phyloP scores from a whole-genome alignment of 768 basidiomycete genomes.

The Artomyces pyxidatus region DNA sequence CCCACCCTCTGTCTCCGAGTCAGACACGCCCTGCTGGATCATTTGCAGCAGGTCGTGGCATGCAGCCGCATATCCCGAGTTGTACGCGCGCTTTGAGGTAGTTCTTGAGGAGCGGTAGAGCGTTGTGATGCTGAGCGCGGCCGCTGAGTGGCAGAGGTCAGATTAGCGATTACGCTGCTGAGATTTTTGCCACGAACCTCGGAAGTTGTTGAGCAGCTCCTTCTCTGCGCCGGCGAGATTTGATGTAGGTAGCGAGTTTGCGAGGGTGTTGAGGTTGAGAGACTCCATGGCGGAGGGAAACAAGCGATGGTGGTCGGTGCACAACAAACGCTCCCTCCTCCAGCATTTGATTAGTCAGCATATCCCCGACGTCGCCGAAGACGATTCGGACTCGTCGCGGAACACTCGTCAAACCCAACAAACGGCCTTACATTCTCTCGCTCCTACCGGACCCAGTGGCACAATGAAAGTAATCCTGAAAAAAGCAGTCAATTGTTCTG shows the following conservation, averaged over 20 bases:
- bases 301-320: neutral
- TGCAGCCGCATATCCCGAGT: constrained; percentile 70
- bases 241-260: constrained; percentile 60
- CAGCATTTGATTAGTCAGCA: no score
- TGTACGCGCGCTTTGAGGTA: constrained; percentile 74
- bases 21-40: constrained; percentile 78
- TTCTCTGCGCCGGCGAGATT: constrained; percentile 73
- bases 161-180: constrained; percentile 16
- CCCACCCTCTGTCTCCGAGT: constrained; percentile 28
- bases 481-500: no score
- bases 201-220: constrained; percentile 74
- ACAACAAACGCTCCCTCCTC: no score
- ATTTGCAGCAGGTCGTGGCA: constrained; percentile 75
- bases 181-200: constrained; percentile 37
- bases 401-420: no score
- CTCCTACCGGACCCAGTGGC: no score
- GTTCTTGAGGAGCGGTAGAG: constrained; percentile 74
- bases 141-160: constrained; percentile 38
- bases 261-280: constrained; percentile 73
- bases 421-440: no score
- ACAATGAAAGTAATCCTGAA: no score
- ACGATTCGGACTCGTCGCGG: no score
- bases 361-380: no score
- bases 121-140: constrained; percentile 78
- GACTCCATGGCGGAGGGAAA: constrained; percentile 48